Evolutionary conservation across 139 green algal genomes (phyloP), one percentile per base, ranked within the genome.

Genomic region (Chlorella vulgaris): DNA sequence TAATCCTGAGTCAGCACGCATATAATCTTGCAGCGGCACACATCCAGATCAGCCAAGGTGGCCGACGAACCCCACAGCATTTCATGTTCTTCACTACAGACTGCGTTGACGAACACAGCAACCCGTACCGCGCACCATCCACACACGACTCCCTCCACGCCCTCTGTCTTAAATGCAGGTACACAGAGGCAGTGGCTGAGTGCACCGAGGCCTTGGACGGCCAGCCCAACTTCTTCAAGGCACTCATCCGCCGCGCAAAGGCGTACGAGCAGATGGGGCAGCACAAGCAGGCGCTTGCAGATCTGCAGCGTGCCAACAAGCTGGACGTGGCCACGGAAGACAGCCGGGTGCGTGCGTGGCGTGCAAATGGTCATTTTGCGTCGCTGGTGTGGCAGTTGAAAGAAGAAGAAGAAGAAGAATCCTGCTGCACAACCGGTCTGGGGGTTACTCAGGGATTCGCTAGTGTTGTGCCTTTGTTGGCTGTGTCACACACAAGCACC

Each of bases 171-270:
- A 13, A 33, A 29, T 70, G 75, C 87, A 96, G 92, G 71, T 94
- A 89, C 86, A 95, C 97, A 83, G 93, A 97, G 19, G 93, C 94
- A 0, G 87, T 93, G 10, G 91, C 91, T 65, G 92, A 95, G 81
- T 96, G 93, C 85, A 86, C 86, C n/a, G 71, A 70, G 7, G 91
- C 92, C 13, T 90, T 98, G 47, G 85, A 91, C 33, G 55, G 81
- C 6, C 40, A 87, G 47, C 93, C 93, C 8, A 81, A 58, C 61
- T 91, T 84, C 65, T 74, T 85, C 62, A 93, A 93, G 82, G 93
- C 93, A 28, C 73, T 92, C 50, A 83, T 91, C 63, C 84, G 91
- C 65, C 81, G 94, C 7, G 86, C 90, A 40, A 92, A 92, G 69
- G 91, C 92, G 38, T 92, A 92, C 73, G 94, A 98, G 90, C 81